These are phyloP conservation scores for Hibiscus trionum DNA, from an alignment of 345 rosid genomes.

Conservation along the genomic window DNA sequence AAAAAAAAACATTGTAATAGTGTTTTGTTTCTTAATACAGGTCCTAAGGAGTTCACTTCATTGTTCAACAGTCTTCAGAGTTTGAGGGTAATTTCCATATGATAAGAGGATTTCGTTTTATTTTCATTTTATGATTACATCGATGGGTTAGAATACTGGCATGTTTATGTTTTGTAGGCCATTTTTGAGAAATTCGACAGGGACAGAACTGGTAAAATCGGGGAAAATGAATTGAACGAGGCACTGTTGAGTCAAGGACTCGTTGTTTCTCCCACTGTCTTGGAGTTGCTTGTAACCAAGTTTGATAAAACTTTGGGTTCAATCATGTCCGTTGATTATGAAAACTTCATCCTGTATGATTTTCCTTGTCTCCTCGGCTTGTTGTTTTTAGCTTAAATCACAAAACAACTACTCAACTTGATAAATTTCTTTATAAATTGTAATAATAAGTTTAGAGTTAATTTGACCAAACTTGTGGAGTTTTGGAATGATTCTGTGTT, in stretches of 20 bases:
- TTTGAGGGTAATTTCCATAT: constrained; percentile 61
- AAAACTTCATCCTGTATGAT: constrained; percentile 62
- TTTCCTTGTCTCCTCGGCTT: too few relatives aligned
- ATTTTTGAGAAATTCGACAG: constrained; percentile 77
- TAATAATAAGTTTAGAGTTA: too few relatives aligned
- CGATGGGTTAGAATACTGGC: neutral
- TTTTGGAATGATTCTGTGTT: too few relatives aligned
- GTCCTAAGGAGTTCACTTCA: constrained; percentile 73
- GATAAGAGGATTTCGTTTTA: neutral
- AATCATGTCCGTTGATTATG: constrained; percentile 70
- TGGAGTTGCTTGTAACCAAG: constrained; percentile 75
- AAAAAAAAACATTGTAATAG: too few relatives aligned
- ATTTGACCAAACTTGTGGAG: too few relatives aligned
- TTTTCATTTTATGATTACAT: neutral
- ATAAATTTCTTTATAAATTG: too few relatives aligned
- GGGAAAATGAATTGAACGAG: constrained; percentile 62
- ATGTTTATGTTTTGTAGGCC: constrained; percentile 24
- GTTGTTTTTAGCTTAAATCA: too few relatives aligned
- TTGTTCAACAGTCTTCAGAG: constrained; percentile 89
- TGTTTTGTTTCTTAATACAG: constrained; percentile 23
- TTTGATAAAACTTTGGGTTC: constrained; percentile 72
- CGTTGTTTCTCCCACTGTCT: constrained; percentile 49
- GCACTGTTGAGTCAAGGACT: constrained; percentile 76
- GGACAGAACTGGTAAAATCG: constrained; percentile 83
- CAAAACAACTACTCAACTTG: too few relatives aligned